These are phyloP conservation scores for Solanum hybrid DNA, from an alignment of 305 asterid genomes.

Conservation along the genomic window DNA sequence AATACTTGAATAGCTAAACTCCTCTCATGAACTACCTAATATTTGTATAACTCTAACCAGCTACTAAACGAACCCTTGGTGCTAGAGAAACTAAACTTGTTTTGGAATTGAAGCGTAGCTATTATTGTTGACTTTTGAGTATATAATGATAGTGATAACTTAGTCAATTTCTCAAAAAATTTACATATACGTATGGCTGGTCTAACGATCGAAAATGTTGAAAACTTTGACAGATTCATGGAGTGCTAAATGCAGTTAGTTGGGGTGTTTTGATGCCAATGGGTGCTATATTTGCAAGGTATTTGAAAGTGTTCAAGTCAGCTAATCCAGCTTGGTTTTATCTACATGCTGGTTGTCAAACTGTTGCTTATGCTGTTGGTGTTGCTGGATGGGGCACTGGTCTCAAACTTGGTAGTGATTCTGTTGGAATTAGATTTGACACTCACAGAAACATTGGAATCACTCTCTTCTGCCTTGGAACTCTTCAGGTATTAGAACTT, in stretches of 20 bases:
- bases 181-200: background rate
- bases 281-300: constrained; percentile 54
- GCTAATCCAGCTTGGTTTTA: constrained; percentile 69
- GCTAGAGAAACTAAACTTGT: background rate
- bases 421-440: constrained; percentile 25
- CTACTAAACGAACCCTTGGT: background rate
- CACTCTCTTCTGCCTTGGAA: constrained; percentile 46
- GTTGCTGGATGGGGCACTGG: constrained; percentile 74
- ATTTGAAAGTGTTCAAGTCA: constrained; percentile 45
- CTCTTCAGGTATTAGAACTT: constrained; percentile 34
- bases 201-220: background rate
- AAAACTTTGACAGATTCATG: constrained; percentile 29
- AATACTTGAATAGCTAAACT: background rate
- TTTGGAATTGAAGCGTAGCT: background rate
- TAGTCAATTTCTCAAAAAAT: background rate
- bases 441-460: constrained; percentile 50
- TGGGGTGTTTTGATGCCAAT: constrained; percentile 68
- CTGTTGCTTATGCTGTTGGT: constrained; percentile 47
- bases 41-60: background rate
- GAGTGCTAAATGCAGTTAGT: constrained; percentile 51
- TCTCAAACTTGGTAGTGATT: constrained; percentile 50
- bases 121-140: background rate
- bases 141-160: background rate
- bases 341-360: constrained; percentile 45
- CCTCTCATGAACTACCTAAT: background rate